Conservation (phyloP, 257 asterid species). For the Ehretia macrophylla region DNA sequence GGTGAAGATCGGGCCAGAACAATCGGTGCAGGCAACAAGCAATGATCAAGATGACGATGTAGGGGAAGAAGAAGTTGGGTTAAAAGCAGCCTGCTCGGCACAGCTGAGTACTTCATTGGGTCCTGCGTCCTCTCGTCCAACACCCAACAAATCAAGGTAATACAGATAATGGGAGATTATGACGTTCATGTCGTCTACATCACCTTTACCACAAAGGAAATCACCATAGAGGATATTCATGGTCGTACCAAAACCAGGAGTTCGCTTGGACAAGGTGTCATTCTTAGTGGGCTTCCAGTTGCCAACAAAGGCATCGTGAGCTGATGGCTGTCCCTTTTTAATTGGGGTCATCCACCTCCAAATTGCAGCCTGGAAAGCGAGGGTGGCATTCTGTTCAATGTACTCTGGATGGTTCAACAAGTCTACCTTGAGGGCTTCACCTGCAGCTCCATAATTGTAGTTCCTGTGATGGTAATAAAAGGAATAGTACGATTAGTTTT, state of each 20-base stretch:
- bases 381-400: constrained; percentile 87
- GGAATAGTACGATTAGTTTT: neutral
- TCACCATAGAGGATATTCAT: constrained; percentile 84
- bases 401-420: constrained; percentile 84
- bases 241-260: constrained; percentile 80
- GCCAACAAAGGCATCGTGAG: constrained; percentile 70
- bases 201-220: constrained; percentile 72
- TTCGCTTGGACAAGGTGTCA: constrained; percentile 68
- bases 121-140: constrained; percentile 77
- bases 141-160: constrained; percentile 74
- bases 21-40: neutral
- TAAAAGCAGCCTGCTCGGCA: constrained; percentile 62
- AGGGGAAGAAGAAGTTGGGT: constrained; percentile 32
- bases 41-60: constrained; percentile 40
- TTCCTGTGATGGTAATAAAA: constrained; percentile 45
- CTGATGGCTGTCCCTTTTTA: constrained; percentile 73
- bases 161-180: constrained; percentile 65
- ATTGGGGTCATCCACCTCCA: constrained; percentile 75
- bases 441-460: constrained; percentile 58
- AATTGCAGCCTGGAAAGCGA: constrained; percentile 83
- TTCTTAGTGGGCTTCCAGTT: constrained; percentile 84
- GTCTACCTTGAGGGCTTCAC: constrained; percentile 64
- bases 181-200: constrained; percentile 62
- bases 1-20: constrained; percentile 4
- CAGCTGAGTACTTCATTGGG: constrained; percentile 67